Percentiles rank a stretch among this genome's conserved stretches.
Conservation (phyloP, 768 basidiomycete species). For the Panellus pusillus region DNA sequence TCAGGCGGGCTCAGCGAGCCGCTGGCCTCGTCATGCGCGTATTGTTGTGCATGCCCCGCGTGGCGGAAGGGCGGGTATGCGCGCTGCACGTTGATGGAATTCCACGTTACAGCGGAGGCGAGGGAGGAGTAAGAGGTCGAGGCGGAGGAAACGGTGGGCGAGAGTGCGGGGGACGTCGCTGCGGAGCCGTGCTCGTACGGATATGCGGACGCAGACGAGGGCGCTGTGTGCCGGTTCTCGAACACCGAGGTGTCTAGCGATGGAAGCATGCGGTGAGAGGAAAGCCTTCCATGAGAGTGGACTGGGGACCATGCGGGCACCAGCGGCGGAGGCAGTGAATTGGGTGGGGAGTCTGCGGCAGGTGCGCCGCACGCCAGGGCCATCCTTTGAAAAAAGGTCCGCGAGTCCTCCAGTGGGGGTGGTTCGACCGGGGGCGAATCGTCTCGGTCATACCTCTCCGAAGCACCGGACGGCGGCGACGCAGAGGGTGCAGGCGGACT, state of each 20-base stretch:
- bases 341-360: neutral
- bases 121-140: neutral
- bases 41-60: neutral
- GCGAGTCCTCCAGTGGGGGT: conserved; percentile 15
- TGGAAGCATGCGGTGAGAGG: conserved; percentile 3
- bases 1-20: too few species aligned
- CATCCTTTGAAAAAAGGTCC: neutral
- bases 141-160: neutral
- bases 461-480: neutral
- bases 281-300: neutral
- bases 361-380: neutral
- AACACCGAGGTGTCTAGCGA: conserved; percentile 1
- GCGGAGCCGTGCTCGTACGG: neutral
- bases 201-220: neutral
- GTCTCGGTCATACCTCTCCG: neutral
- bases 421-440: conserved; percentile 9
- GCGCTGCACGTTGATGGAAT: neutral
- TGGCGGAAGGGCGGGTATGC: neutral
- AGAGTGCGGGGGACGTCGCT: neutral
- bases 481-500: neutral
- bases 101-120: neutral
- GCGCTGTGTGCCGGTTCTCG: neutral
- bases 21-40: too few species aligned
- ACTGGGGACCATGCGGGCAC: too few species aligned
- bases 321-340: neutral